Conservation (phyloP, 1,284 basidiomycete genomes). For the Moniliella sp. region DNA sequence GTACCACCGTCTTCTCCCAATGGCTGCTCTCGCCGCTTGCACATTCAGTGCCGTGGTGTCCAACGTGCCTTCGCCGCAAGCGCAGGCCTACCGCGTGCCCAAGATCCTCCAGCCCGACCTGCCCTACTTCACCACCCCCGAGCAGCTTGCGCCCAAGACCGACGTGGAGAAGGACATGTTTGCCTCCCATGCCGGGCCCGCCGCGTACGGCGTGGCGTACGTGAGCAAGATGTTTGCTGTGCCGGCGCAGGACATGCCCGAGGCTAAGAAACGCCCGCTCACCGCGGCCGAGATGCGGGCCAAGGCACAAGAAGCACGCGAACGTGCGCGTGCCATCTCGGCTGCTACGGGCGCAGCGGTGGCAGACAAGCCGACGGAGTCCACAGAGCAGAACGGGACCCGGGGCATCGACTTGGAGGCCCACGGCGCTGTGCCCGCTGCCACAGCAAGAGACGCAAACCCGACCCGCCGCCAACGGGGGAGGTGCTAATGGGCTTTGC, state of each 20-base stretch:
- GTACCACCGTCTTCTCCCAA: constrained; percentile 71
- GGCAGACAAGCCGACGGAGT: constrained; percentile 2
- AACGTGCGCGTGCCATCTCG: constrained; percentile 3
- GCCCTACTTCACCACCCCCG: constrained; percentile 34
- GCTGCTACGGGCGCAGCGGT: constrained; percentile 5
- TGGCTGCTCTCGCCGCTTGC: constrained; percentile 88
- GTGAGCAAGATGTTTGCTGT: constrained; percentile 98
- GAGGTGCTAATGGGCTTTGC: constrained; percentile 52
- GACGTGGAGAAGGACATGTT: constrained; percentile 65
- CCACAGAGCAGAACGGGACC: neutral
- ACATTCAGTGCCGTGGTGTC: constrained; percentile 82
- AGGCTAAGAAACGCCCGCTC: constrained; percentile 40
- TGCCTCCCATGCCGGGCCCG: constrained; percentile 19
- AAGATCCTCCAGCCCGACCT: constrained; percentile 74
- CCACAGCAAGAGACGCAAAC: constrained; percentile 4
- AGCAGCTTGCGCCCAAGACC: constrained; percentile 2
- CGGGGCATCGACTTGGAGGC: too few species aligned
- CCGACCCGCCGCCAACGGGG: constrained; percentile 5
- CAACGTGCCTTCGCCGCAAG: constrained; percentile 66
- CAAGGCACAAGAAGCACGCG: constrained; percentile 37
- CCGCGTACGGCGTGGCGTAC: constrained; percentile 41
- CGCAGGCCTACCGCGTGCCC: constrained; percentile 64
- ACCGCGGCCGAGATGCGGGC: constrained; percentile 70
- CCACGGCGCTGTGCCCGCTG: too few species aligned
- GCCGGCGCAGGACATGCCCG: constrained; percentile 54